Evolutionary conservation across 495 filamentous ascomycete species (phyloP).

Genomic region (Gamarada debralockiae): DNA sequence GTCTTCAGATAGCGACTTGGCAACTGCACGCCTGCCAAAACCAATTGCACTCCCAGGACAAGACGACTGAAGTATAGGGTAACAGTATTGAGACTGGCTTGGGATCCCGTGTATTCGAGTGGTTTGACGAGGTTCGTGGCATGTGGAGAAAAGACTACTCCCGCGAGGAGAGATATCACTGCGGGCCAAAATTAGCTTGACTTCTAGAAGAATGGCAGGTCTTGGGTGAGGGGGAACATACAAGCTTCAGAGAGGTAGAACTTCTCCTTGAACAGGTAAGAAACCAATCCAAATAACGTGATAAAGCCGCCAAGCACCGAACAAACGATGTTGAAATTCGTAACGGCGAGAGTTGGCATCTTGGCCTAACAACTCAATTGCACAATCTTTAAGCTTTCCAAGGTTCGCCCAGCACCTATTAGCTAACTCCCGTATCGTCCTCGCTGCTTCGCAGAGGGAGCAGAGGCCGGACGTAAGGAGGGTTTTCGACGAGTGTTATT

Average conservation of each 20-base stretch:
- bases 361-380: slow-evolving; percentile 3
- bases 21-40: slow-evolving; percentile 87
- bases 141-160: slow-evolving; percentile 72
- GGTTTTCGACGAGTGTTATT: slow-evolving; percentile 37
- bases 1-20: slow-evolving; percentile 76
- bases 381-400: not conserved
- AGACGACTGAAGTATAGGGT: slow-evolving; percentile 84
- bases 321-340: slow-evolving; percentile 82
- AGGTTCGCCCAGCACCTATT: slow-evolving; percentile 1
- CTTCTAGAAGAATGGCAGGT: no score
- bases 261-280: slow-evolving; percentile 83
- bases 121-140: slow-evolving; percentile 76
- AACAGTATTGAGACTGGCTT: slow-evolving; percentile 54
- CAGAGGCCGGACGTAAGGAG: slow-evolving; percentile 23
- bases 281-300: slow-evolving; percentile 81
- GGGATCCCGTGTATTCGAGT: slow-evolving; percentile 66
- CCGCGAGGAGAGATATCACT: slow-evolving; percentile 84
- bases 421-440: slow-evolving; percentile 37
- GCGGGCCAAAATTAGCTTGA: not conserved
- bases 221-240: slow-evolving; percentile 35
- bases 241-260: slow-evolving; percentile 90
- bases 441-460: slow-evolving; percentile 24
- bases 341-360: slow-evolving; percentile 76
- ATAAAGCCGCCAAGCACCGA: slow-evolving; percentile 84
- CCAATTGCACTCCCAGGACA: slow-evolving; percentile 86